These are phyloP conservation scores for Wickerhamomyces queroliae DNA, from an alignment of 805 yeast species.

Conservation along the genomic window DNA sequence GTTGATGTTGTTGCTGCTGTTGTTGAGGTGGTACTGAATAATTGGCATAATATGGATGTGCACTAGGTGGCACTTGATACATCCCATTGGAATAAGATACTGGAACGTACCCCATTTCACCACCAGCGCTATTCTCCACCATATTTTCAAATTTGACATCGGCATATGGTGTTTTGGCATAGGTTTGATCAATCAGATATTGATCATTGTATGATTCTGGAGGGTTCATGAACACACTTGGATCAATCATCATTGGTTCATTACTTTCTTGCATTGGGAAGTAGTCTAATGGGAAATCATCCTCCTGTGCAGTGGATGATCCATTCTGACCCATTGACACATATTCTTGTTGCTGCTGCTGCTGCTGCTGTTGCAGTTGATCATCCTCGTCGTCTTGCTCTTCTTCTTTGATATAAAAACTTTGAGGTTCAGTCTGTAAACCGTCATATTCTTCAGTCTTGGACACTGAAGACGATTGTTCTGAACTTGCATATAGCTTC, in stretches of 20 bases:
- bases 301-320: constrained; percentile 19
- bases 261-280: constrained; percentile 34
- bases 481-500: constrained; percentile 4
- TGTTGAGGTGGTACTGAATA: background rate
- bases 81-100: background rate
- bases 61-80: background rate
- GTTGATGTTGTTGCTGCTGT: constrained; percentile 3
- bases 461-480: background rate
- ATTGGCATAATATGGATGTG: background rate
- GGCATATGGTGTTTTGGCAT: constrained; percentile 31
- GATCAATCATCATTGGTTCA: constrained; percentile 16
- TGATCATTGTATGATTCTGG: constrained; percentile 34
- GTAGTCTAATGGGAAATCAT: constrained; percentile 70
- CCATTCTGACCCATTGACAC: background rate
- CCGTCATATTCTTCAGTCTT: constrained; percentile 3
- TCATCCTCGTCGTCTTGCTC: constrained; percentile 16
- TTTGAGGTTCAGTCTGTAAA: constrained; percentile 6
- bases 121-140: constrained; percentile 3
- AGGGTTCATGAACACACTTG: constrained; percentile 29
- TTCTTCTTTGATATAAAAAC: constrained; percentile 17
- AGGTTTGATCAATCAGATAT: constrained; percentile 45
- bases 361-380: background rate
- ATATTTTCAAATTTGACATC: constrained; percentile 13
- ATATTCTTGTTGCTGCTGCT: too few species aligned
- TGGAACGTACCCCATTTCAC: constrained; percentile 2